Evolutionary conservation across 352 stramenopile species (phyloP).

Genomic region (Pythium oligandrum): DNA sequence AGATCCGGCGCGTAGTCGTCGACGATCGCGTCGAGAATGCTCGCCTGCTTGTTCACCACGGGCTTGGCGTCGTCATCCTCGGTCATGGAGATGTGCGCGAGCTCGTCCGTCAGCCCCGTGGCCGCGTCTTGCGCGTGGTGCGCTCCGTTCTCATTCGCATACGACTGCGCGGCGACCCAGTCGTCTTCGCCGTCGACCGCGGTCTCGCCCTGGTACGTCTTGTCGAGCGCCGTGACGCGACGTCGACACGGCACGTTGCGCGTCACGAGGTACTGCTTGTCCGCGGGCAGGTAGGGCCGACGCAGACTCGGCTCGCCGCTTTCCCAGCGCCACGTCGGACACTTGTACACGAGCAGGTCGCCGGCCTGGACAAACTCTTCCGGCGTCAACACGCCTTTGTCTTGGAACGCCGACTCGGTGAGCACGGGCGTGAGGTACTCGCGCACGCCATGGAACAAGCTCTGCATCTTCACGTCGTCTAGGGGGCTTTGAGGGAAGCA

Average conservation of each 20-base stretch:
- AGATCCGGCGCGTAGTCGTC: slow-evolving; percentile 67
- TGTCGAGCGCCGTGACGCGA: slow-evolving; percentile 70
- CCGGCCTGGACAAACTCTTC: slow-evolving; percentile 95
- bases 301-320: slow-evolving; percentile 53
- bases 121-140: slow-evolving; percentile 1
- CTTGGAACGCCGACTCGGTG: slow-evolving; percentile 91
- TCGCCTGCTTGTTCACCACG: slow-evolving; percentile 7
- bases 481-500: too few relatives aligned
- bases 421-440: slow-evolving; percentile 89
- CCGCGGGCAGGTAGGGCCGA: slow-evolving; percentile 63
- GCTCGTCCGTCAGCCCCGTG: slow-evolving; percentile 41
- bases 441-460: slow-evolving; percentile 74
- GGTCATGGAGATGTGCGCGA: slow-evolving; percentile 58
- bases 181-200: slow-evolving; percentile 83
- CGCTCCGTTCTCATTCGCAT: slow-evolving; percentile 31
- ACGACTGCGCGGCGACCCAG: slow-evolving; percentile 87
- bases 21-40: slow-evolving; percentile 65
- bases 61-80: slow-evolving; percentile 12
- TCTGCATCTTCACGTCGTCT: slow-evolving; percentile 39
- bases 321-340: slow-evolving; percentile 94
- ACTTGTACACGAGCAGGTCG: slow-evolving; percentile 96
- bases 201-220: slow-evolving; percentile 67
- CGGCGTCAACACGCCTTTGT: slow-evolving; percentile 94
- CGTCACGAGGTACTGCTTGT: slow-evolving; percentile 89
- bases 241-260: slow-evolving; percentile 87